These are phyloP conservation scores for Nyssa sinensis DNA, from an alignment of 148 eudicot species.

Conservation along the genomic window DNA sequence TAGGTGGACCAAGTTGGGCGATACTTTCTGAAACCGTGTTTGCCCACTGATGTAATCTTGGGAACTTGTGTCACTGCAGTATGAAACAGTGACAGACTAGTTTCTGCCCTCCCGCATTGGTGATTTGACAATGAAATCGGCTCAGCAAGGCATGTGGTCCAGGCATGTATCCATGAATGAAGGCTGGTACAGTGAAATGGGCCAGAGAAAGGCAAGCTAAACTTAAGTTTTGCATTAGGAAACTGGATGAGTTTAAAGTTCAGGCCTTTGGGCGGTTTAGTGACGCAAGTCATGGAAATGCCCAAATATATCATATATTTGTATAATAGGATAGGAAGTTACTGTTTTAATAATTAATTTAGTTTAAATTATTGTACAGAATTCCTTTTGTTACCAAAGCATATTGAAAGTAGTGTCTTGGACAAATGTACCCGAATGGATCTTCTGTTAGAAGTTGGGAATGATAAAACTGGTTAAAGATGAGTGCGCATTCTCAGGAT, in stretches of 20 bases:
- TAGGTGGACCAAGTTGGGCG: background rate
- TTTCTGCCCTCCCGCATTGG: background rate
- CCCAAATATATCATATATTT: too few species aligned
- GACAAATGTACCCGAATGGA: too few species aligned
- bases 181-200: background rate
- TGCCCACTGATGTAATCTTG: background rate
- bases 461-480: too few species aligned
- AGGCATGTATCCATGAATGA: background rate
- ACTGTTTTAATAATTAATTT: too few species aligned
- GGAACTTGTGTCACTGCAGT: background rate
- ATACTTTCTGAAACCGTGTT: background rate
- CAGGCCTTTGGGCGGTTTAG: conserved; percentile 17
- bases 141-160: background rate
- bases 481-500: too few species aligned
- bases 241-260: background rate
- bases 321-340: too few species aligned
- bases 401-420: too few species aligned
- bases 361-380: too few species aligned
- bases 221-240: background rate
- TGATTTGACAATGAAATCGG: too few species aligned
- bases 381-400: too few species aligned
- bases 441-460: too few species aligned
- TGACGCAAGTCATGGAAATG: conserved; percentile 26
- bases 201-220: too few species aligned
- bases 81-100: background rate